Evolutionary conservation across 2,329 filamentous ascomycete genomes (phyloP).

Genomic region (Aureobasidium namibiae): DNA sequence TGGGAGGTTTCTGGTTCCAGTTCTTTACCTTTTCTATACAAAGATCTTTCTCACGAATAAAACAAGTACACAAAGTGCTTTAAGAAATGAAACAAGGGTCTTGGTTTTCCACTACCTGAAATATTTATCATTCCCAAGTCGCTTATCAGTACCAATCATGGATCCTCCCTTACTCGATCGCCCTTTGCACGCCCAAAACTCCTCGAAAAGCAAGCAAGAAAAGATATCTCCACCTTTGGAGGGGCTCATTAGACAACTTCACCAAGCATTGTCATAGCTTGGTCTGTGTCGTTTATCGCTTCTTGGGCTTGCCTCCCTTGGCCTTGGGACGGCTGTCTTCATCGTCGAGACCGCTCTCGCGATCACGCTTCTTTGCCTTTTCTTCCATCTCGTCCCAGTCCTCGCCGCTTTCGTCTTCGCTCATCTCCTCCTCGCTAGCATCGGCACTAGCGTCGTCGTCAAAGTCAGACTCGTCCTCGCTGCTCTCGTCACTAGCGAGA

Average conservation of each 20-base stretch:
- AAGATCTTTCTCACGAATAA: not conserved
- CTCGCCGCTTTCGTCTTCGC: slow-evolving; percentile 58
- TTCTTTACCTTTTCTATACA: not conserved
- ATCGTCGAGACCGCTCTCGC: slow-evolving; percentile 45
- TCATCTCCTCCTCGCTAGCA: slow-evolving; percentile 61
- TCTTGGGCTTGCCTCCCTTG: slow-evolving; percentile 60
- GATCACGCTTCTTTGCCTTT: slow-evolving; percentile 63
- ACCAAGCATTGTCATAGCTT: not conserved
- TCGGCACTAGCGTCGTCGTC: slow-evolving; percentile 81
- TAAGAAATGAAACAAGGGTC: not conserved
- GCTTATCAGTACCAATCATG: not conserved
- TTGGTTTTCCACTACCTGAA: not conserved
- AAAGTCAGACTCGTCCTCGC: slow-evolving; percentile 86
- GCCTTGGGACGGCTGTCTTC: slow-evolving; percentile 34
- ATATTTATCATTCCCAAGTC: not conserved
- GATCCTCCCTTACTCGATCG: not conserved
- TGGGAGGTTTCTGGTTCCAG: not conserved
- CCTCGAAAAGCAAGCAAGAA: not conserved
- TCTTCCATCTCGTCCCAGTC: slow-evolving; percentile 93
- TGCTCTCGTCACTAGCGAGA: slow-evolving; percentile 65
- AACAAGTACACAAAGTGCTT: not conserved
- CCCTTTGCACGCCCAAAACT: slow-evolving; percentile 11
- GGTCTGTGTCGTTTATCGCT: slow-evolving; percentile 30
- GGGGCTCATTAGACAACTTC: not conserved
- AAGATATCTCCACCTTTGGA: not conserved